These are phyloP conservation scores for Dendrobium nobile DNA, from an alignment of 106 monocot genomes.

Conservation along the genomic window DNA sequence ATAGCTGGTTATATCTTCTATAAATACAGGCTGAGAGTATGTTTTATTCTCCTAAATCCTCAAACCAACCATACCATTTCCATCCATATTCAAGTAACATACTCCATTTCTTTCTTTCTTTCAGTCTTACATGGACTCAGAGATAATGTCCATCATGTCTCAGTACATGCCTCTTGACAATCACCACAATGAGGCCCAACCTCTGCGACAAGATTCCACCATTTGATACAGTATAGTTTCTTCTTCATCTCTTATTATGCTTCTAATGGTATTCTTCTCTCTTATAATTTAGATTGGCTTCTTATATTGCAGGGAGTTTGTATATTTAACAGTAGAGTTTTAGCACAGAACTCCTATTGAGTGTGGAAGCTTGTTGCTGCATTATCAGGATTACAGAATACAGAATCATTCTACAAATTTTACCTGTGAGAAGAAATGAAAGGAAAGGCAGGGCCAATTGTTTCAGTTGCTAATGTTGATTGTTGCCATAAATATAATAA, in stretches of 20 bases:
- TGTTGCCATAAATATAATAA: background rate
- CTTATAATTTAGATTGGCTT: background rate
- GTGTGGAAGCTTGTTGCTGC: background rate
- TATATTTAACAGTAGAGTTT: background rate
- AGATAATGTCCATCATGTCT: conserved; percentile 71
- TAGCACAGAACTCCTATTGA: background rate
- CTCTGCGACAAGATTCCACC: conserved; percentile 29
- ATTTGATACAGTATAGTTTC: conserved; percentile 7
- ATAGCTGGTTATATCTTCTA: conserved; percentile 84
- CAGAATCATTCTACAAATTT: background rate
- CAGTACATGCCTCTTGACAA: conserved; percentile 78
- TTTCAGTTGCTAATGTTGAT: background rate
- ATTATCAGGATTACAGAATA: background rate
- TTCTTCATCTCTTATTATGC: background rate
- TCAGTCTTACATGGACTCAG: conserved; percentile 73
- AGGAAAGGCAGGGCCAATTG: background rate
- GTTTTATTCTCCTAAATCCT: conserved; percentile 8
- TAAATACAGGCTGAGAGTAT: conserved; percentile 92
- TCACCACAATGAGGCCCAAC: conserved; percentile 34
- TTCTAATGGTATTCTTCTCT: background rate
- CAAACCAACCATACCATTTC: background rate
- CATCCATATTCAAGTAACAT: background rate
- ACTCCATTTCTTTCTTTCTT: background rate
- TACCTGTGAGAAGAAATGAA: background rate
- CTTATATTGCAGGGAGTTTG: background rate